phyloP scores from a whole-genome alignment of 2,329 filamentous ascomycete genomes.

The Xylariaceae sp. region DNA sequence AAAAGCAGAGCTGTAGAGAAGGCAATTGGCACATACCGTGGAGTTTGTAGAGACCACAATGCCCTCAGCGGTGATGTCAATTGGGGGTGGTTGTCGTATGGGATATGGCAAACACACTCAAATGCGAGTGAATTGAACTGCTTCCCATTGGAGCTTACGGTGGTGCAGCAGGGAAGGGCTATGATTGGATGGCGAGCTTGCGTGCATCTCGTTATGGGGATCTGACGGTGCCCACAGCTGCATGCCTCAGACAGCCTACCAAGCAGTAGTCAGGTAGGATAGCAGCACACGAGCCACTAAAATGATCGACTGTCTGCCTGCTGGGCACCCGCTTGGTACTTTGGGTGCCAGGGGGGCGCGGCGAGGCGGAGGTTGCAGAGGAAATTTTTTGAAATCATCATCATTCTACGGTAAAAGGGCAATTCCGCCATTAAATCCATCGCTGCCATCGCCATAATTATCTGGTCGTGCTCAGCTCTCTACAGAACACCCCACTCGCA shows the following conservation, averaged over 20 bases:
- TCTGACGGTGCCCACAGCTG: too few relatives aligned
- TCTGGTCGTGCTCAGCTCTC: constrained; percentile 56
- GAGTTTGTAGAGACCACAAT: constrained; percentile 34
- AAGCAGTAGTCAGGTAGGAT: too few relatives aligned
- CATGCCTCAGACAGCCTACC: too few relatives aligned
- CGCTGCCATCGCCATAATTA: constrained; percentile 44
- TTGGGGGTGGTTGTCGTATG: constrained; percentile 1
- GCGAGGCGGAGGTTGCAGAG: constrained; percentile 21
- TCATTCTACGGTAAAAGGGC: constrained; percentile 47
- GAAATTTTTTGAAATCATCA: constrained; percentile 38
- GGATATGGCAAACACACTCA: background rate
- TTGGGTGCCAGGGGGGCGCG: constrained; percentile 8
- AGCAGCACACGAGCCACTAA: background rate
- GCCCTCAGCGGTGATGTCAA: constrained; percentile 12
- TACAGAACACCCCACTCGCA: constrained; percentile 40
- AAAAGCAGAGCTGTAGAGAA: background rate
- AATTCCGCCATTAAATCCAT: constrained; percentile 43
- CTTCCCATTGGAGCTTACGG: too few relatives aligned
- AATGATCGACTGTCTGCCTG: background rate
- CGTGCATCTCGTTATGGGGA: too few relatives aligned
- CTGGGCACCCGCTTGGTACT: background rate
- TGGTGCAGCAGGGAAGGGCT: too few relatives aligned
- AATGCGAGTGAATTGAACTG: background rate
- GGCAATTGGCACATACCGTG: constrained; percentile 34
- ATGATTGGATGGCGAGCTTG: too few relatives aligned